Evolutionary conservation across 78 protist species (phyloP).

Genomic region (Dictyostelium intermedium): DNA sequence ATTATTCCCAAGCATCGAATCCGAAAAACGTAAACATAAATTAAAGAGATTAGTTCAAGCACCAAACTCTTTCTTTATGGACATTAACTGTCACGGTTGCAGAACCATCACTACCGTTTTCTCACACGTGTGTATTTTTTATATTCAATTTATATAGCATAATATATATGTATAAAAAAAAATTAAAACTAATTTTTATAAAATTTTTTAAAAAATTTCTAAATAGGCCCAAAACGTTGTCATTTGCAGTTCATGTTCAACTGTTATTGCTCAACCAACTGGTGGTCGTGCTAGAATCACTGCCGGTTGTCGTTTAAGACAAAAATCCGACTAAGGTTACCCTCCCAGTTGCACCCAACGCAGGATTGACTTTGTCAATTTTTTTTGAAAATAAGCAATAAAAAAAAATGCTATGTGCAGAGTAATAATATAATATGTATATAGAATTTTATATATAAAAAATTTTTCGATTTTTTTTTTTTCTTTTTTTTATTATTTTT

Average conservation of each 20-base stretch:
- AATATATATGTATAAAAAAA: no score
- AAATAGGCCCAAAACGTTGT: conserved; percentile 98
- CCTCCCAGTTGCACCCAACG: not conserved
- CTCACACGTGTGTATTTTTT: conserved; percentile 72
- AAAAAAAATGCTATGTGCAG: not conserved
- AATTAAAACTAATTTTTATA: no score
- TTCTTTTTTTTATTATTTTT: no score
- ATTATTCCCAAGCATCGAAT: conserved; percentile 93
- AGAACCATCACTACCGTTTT: conserved; percentile 89
- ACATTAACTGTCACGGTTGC: conserved; percentile 98
- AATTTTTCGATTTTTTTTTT: no score
- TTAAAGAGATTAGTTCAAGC: conserved; percentile 98
- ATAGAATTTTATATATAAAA: not conserved
- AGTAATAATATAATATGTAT: not conserved
- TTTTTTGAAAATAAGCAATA: no score
- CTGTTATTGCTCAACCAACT: conserved; percentile 98
- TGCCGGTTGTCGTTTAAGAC: conserved; percentile 97
- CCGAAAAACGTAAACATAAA: conserved; percentile 96
- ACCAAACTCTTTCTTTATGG: conserved; percentile 99
- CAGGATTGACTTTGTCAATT: not conserved
- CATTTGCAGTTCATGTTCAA: conserved; percentile 95
- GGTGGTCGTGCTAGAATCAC: conserved; percentile 98
- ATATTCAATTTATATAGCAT: no score
- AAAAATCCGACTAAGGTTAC: conserved; percentile 89
- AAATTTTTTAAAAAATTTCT: not conserved